These are phyloP conservation scores for Suillus subalutaceus DNA, from an alignment of 768 basidiomycete species.

Conservation along the genomic window DNA sequence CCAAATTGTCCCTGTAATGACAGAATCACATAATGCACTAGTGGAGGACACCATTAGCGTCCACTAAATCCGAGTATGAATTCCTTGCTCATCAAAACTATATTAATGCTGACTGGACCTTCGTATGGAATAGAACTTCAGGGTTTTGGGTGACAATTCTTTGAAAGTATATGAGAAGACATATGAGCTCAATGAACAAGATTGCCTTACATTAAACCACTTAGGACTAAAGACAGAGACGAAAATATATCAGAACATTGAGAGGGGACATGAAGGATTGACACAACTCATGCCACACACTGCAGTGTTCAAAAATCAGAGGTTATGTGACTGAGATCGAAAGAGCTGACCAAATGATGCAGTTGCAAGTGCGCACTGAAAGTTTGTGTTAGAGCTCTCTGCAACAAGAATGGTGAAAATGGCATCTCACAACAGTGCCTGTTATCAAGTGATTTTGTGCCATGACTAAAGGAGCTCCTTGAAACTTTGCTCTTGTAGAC, in stretches of 20 bases:
- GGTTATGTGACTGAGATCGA: constrained; percentile 8
- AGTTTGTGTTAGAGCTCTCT: background rate
- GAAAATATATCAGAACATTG: background rate
- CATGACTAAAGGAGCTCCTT: constrained; percentile 18
- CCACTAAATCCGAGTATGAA: constrained; percentile 11
- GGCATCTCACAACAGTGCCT: background rate
- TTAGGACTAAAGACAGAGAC: background rate
- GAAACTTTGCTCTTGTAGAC: background rate
- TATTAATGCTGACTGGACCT: constrained; percentile 14
- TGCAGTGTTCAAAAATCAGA: background rate
- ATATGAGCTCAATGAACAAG: background rate
- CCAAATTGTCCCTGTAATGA: constrained; percentile 19
- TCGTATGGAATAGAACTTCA: background rate
- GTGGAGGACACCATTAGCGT: constrained; percentile 11
- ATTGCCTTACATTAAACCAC: constrained; percentile 2
- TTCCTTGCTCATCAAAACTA: too few relatives aligned
- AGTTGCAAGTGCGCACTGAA: constrained; percentile 10
- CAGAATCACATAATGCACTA: constrained; percentile 22
- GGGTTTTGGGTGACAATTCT: constrained; percentile 17
- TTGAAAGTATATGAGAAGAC: background rate
- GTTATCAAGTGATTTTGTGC: constrained; percentile 18
- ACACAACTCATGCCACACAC: constrained; percentile 21
- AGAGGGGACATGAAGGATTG: background rate
- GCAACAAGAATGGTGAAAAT: background rate
- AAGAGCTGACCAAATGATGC: constrained; percentile 15